A percentile compares a stretch with the other conserved stretches of the same genome.
Evolutionary conservation across 305 asterid species (phyloP).

Genomic region (Solanum hybrid): DNA sequence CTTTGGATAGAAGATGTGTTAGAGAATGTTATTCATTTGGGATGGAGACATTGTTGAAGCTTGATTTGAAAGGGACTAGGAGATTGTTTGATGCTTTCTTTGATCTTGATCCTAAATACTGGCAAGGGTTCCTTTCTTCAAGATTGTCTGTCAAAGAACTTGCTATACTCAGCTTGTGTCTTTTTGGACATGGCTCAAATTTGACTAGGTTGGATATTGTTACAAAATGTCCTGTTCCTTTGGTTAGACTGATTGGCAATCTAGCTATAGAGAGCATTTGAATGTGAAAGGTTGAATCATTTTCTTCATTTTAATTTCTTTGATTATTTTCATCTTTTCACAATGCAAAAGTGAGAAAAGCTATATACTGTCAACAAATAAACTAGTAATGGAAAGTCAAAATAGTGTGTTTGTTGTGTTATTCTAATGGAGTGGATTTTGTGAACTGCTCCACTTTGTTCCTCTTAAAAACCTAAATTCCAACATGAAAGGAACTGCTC

Average conservation of each 20-base stretch:
- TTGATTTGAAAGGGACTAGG: conserved; percentile 66
- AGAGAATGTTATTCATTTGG: conserved; percentile 73
- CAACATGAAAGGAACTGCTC: not conserved
- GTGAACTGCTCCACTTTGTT: not conserved
- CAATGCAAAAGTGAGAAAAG: not conserved
- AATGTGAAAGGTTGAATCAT: not conserved
- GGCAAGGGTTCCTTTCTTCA: conserved; percentile 73
- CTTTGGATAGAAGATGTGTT: conserved; percentile 42
- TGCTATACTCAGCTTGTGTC: conserved; percentile 37
- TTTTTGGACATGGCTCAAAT: conserved; percentile 59
- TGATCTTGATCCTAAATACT: conserved; percentile 60
- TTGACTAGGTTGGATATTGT: conserved; percentile 49
- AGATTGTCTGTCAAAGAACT: conserved; percentile 68
- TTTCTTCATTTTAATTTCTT: not conserved
- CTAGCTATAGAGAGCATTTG: conserved; percentile 59
- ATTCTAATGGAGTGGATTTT: not conserved
- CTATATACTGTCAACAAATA: not conserved
- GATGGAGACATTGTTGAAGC: conserved; percentile 74
- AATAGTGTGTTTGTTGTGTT: not conserved
- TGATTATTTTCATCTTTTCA: not conserved
- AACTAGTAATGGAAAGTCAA: not conserved
- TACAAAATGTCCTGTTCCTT: conserved; percentile 61
- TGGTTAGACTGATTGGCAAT: conserved; percentile 56
- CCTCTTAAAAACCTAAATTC: not conserved
- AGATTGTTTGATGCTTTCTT: conserved; percentile 74